A percentile compares a stretch with the other conserved stretches of the same genome.
Conservation (phyloP, 495 filamentous ascomycete species). For the Penicillium longicatenatum region DNA sequence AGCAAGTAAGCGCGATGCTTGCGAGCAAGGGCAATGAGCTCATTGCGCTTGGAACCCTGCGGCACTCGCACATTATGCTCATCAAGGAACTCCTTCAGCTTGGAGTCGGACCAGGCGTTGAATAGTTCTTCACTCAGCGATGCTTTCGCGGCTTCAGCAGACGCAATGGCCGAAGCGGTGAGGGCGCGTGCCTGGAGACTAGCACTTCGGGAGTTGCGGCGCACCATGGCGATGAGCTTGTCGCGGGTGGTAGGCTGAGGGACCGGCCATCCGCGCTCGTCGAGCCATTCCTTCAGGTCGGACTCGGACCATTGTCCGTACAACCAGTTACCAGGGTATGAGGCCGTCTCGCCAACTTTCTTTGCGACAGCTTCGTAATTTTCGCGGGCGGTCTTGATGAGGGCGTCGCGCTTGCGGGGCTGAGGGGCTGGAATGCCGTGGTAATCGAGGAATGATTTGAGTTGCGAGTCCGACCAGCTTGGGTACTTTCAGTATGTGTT, state of each 20-base stretch:
- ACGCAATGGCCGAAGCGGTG: conserved; percentile 61
- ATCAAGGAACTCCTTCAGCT: conserved; percentile 77
- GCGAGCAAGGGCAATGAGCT: conserved; percentile 86
- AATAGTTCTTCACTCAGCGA: conserved; percentile 80
- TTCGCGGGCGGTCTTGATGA: conserved; percentile 74
- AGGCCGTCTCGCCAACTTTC: conserved; percentile 76
- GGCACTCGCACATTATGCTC: conserved; percentile 79
- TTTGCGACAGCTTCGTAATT: conserved; percentile 82
- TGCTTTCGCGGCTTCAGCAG: conserved; percentile 66
- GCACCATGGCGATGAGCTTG: conserved; percentile 82
- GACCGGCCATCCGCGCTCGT: conserved; percentile 82
- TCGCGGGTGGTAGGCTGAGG: conserved; percentile 87
- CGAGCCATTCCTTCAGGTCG: conserved; percentile 80
- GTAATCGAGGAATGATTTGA: conserved; percentile 91
- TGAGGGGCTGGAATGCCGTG: conserved; percentile 79
- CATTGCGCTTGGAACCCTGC: conserved; percentile 87
- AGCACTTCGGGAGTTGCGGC: conserved; percentile 84
- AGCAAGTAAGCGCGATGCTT: conserved; percentile 79
- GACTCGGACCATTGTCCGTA: conserved; percentile 85
- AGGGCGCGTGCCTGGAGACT: conserved; percentile 64
- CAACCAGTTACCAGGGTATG: conserved; percentile 95
- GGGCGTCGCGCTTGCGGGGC: conserved; percentile 79
- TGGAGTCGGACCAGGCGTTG: conserved; percentile 83
- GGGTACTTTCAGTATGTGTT: neutral
- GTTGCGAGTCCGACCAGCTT: conserved; percentile 80